A percentile compares a stretch with the other conserved stretches of the same genome.
phyloP scores from a whole-genome alignment of 331 rosid species.

The Malus hybrid region DNA sequence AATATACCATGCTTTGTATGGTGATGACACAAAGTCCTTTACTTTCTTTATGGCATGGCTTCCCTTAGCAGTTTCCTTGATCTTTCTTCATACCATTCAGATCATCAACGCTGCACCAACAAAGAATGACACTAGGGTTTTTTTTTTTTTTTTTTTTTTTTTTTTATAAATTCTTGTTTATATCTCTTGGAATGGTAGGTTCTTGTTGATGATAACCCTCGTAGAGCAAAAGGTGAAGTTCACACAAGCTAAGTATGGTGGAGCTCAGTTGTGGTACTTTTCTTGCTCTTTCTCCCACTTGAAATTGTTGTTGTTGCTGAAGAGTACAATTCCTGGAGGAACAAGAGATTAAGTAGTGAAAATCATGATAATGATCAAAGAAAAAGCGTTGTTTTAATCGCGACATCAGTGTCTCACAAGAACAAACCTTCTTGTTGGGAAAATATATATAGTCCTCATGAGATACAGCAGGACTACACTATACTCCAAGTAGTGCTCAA shows the following conservation, averaged over 20 bases:
- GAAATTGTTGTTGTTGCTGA: slow-evolving; percentile 35
- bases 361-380: background rate
- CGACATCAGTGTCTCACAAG: background rate
- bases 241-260: slow-evolving; percentile 22
- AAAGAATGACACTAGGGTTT: slow-evolving; percentile 41
- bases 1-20: slow-evolving; percentile 49
- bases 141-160: slow-evolving; percentile 3
- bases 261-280: slow-evolving; percentile 39
- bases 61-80: slow-evolving; percentile 47
- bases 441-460: slow-evolving; percentile 42
- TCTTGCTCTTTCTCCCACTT: slow-evolving; percentile 54
- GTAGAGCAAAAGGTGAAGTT: slow-evolving; percentile 19
- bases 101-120: slow-evolving; percentile 20
- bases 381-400: background rate
- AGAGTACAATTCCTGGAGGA: slow-evolving; percentile 22
- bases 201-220: slow-evolving; percentile 46
- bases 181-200: slow-evolving; percentile 59
- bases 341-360: background rate
- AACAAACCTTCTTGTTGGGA: slow-evolving; percentile 34
- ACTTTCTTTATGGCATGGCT: slow-evolving; percentile 72
- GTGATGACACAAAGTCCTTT: slow-evolving; percentile 37
- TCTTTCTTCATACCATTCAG: slow-evolving; percentile 47
- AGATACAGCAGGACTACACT: slow-evolving; percentile 55
- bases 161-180: slow-evolving; percentile 44
- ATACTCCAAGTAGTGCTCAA: slow-evolving; percentile 65